These are phyloP conservation scores for Triticum urartu DNA, from an alignment of 176 grass and related monocot genomes.

Conservation along the genomic window DNA sequence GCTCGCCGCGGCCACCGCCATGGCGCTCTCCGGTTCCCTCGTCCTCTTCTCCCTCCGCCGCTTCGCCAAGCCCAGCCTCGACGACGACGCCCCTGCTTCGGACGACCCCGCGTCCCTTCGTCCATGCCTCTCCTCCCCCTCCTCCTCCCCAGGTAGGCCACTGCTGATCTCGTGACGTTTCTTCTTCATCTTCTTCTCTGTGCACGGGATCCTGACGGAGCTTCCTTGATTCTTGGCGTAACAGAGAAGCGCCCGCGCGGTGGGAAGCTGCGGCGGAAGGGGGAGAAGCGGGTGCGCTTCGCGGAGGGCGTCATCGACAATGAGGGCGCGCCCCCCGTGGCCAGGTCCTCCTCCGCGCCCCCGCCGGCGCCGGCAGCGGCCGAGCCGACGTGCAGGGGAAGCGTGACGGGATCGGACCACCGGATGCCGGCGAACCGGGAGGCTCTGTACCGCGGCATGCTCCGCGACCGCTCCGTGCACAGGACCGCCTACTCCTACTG, in stretches of 20 bases:
- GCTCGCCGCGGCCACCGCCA: slow-evolving; percentile 73
- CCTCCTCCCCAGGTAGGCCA: slow-evolving; percentile 36
- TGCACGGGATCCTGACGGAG: neutral
- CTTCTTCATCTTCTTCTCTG: neutral
- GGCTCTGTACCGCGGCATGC: slow-evolving; percentile 88
- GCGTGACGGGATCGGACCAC: slow-evolving; percentile 2
- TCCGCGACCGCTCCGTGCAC: slow-evolving; percentile 63
- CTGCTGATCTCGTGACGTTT: neutral
- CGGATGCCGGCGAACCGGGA: slow-evolving; percentile 80
- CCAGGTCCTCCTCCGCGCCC: neutral
- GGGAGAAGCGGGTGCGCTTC: slow-evolving; percentile 69
- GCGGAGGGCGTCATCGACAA: slow-evolving; percentile 64
- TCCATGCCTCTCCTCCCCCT: slow-evolving; percentile 49
- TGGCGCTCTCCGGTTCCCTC: slow-evolving; percentile 82
- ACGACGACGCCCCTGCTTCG: neutral
- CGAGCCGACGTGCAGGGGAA: slow-evolving; percentile 24
- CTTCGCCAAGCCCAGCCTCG: neutral
- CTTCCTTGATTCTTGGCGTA: neutral
- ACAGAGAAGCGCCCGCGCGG: slow-evolving; percentile 40
- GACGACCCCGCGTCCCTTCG: neutral
- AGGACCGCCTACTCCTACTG: slow-evolving; percentile 58
- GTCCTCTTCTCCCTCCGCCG: slow-evolving; percentile 78
- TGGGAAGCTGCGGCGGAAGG: slow-evolving; percentile 30
- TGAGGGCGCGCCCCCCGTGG: slow-evolving; percentile 33
- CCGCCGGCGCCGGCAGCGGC: neutral